Base-by-base conservation (phyloP, 495 filamentous ascomycete species). In the Penicillium ucsense region DNA sequence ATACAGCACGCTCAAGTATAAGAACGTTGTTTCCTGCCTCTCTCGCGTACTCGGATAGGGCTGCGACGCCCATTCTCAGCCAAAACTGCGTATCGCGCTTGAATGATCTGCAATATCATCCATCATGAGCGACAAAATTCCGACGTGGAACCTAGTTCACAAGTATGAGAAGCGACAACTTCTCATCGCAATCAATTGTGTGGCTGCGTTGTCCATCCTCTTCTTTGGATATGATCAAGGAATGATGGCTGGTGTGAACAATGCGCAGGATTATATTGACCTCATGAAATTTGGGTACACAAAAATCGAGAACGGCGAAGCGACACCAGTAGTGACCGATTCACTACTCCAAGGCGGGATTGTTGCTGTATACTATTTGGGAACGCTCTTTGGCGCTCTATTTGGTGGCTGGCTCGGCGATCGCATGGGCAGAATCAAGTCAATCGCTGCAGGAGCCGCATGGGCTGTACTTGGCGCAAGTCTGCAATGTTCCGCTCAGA, bases 201-300 rank as follows among this genome's bases (percentile, higher is more conserved):
- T 84, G 27, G 81, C 82, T 4, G 81, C 68, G 2, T 57, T 85
- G 0, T 76, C 73, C 2, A 81, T 80, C 46, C 71, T 79, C 49
- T 81, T 80, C 66, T 78, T 80, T 39, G 78, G 77, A 44, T 84
- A 84, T 60, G 80, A 83, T 49, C 80, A 84, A 57, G 83, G 84
- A 47, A 78, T 88, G 74, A 88, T 86, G 81, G 77, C 80, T 12
- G 84, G 85, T 40, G 85, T 88, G 6, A 86, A 87, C 59, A 80
- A 76, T 41, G 69, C 78, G 31, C 70, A 75, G 34, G 62, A 85
- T 51, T 86, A 86, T 56, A 77, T 81, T 50, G 68, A 79, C 7
- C 65, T 77, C 8, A 85, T 86, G 82, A 70, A 72, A 33, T 81
- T 85, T 51, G 84, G 83, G 4, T 70, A 84, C 45, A 73, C 71